Conservation (phyloP, 495 filamentous ascomycete species). For the Amphirosellinia nigrospora region DNA sequence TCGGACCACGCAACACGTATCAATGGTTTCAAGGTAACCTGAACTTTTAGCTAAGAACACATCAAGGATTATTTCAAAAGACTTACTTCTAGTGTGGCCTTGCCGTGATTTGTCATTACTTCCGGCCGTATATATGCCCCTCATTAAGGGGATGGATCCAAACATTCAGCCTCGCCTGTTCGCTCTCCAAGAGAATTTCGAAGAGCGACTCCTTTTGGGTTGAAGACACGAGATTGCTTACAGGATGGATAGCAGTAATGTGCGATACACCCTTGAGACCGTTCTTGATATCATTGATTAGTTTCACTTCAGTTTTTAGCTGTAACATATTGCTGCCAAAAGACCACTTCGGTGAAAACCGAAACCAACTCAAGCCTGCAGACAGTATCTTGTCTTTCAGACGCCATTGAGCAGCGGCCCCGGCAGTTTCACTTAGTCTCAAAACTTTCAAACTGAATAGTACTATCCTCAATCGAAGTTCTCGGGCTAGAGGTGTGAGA, state of each 20-base stretch:
- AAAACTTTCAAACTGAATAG: slow-evolving; percentile 81
- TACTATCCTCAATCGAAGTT: slow-evolving; percentile 86
- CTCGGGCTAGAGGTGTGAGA: slow-evolving; percentile 84
- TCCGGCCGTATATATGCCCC: slow-evolving; percentile 38
- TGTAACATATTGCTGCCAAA: slow-evolving; percentile 94
- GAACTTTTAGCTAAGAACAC: slow-evolving; percentile 28
- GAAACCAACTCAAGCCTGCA: slow-evolving; percentile 88
- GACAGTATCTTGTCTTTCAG: slow-evolving; percentile 88
- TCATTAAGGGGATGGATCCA: slow-evolving; percentile 89
- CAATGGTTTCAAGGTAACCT: slow-evolving; percentile 63
- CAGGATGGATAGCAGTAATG: slow-evolving; percentile 63
- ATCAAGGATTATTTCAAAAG: neutral
- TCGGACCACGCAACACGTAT: slow-evolving; percentile 86
- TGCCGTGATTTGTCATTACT: slow-evolving; percentile 38
- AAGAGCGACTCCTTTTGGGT: slow-evolving; percentile 82
- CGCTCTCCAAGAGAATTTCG: slow-evolving; percentile 79
- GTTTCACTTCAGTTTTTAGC: slow-evolving; percentile 85
- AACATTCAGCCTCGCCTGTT: slow-evolving; percentile 80
- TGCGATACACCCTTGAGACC: slow-evolving; percentile 62
- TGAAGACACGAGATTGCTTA: slow-evolving; percentile 66
- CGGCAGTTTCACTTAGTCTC: slow-evolving; percentile 68
- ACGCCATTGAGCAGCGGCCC: slow-evolving; percentile 66
- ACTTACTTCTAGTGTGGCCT: slow-evolving; percentile 59
- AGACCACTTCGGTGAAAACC: slow-evolving; percentile 82
- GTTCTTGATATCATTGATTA: slow-evolving; percentile 76